These are phyloP conservation scores for Triticum dicoccoides DNA, from an alignment of 176 grass and related monocot genomes.

Conservation along the genomic window DNA sequence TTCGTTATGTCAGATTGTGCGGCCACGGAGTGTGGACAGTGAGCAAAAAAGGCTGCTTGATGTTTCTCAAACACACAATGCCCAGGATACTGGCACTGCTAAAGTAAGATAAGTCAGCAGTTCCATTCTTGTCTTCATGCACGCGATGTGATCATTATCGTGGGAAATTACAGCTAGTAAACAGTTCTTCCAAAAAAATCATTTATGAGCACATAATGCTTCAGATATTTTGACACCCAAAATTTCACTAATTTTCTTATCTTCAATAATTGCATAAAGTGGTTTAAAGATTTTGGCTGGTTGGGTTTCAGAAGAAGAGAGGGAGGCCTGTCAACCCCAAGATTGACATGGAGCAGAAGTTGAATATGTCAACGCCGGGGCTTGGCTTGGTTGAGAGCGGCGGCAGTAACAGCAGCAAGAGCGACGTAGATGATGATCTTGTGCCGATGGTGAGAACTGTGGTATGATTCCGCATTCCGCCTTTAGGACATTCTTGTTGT, in stretches of 20 bases:
- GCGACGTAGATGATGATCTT: background rate
- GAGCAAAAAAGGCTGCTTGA: constrained; percentile 7
- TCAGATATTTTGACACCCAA: background rate
- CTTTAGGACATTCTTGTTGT: background rate
- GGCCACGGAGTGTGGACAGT: background rate
- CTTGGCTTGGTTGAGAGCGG: constrained; percentile 5
- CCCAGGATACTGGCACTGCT: background rate
- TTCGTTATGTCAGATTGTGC: background rate
- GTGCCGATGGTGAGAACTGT: background rate
- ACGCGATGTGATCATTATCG: background rate
- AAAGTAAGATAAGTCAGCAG: constrained; percentile 15
- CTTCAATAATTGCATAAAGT: background rate
- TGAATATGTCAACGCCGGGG: background rate
- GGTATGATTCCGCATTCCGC: background rate
- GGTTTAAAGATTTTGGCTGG: background rate
- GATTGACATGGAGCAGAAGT: background rate
- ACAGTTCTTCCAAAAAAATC: background rate
- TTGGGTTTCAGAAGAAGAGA: constrained; percentile 12
- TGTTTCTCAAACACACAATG: constrained; percentile 4
- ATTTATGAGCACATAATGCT: background rate
- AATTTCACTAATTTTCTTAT: background rate
- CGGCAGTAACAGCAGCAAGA: background rate
- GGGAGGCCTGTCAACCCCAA: background rate
- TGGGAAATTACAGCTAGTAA: background rate
- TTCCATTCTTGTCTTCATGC: background rate